Percentiles rank a stretch among this genome's conserved stretches.
Evolutionary conservation across 2,329 filamentous ascomycete genomes (phyloP).

Genomic region (Cercospora zeae-maydis): DNA sequence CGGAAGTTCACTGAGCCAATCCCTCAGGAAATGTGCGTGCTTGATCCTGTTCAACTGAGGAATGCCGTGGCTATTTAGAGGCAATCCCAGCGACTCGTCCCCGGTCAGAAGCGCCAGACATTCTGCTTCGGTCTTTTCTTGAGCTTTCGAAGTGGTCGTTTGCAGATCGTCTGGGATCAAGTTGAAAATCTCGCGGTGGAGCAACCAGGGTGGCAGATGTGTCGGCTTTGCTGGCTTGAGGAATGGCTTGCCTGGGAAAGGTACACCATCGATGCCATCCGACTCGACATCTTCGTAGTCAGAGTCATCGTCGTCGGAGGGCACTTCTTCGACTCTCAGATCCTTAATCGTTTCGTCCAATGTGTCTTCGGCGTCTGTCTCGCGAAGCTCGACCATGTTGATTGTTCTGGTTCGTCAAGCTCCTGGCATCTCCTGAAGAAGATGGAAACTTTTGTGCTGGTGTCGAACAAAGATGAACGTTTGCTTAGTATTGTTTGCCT

Average conservation of each 20-base stretch:
- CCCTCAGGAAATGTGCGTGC: slow-evolving; percentile 60
- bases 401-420: neutral
- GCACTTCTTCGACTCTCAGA: slow-evolving; percentile 35
- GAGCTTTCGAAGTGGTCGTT: slow-evolving; percentile 27
- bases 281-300: slow-evolving; percentile 24
- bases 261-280: slow-evolving; percentile 24
- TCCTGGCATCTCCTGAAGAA: neutral
- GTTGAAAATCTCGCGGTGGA: slow-evolving; percentile 22
- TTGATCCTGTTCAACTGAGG: slow-evolving; percentile 65
- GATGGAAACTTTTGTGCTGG: neutral
- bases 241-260: slow-evolving; percentile 30
- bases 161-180: slow-evolving; percentile 27
- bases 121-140: slow-evolving; percentile 24
- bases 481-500: slow-evolving; percentile 29
- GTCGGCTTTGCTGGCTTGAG: slow-evolving; percentile 9
- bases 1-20: slow-evolving; percentile 59
- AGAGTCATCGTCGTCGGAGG: slow-evolving; percentile 29
- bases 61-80: slow-evolving; percentile 65
- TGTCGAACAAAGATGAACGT: slow-evolving; percentile 18
- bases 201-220: slow-evolving; percentile 29
- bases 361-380: slow-evolving; percentile 25
- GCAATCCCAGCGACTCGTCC: slow-evolving; percentile 42
- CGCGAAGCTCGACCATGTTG: slow-evolving; percentile 16
- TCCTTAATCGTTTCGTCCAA: slow-evolving; percentile 30
- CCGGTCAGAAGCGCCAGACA: slow-evolving; percentile 31